These are phyloP conservation scores for Punica granatum DNA, from an alignment of 345 rosid genomes.

Conservation along the genomic window DNA sequence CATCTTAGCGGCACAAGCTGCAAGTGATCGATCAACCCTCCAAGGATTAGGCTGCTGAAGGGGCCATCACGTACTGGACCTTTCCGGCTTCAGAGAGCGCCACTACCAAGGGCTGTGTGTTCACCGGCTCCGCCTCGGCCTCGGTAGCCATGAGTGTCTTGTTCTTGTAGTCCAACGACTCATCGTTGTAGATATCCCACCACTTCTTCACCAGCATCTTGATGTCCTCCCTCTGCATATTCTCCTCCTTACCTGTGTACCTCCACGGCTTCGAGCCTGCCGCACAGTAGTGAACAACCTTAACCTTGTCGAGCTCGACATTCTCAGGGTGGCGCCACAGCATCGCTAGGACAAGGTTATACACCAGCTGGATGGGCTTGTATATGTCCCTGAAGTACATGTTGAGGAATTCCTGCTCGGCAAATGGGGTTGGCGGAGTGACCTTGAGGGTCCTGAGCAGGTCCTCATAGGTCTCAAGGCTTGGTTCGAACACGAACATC, in stretches of 20 bases:
- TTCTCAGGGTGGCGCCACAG: conserved; percentile 97
- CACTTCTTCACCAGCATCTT: conserved; percentile 66
- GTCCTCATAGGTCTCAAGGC: conserved; percentile 34
- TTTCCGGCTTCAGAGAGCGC: conserved; percentile 53
- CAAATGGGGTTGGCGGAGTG: no score
- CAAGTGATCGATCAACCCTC: background rate
- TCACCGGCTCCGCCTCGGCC: conserved; percentile 13
- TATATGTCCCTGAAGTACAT: conserved; percentile 61
- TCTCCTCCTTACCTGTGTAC: conserved; percentile 69
- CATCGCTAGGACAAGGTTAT: conserved; percentile 82
- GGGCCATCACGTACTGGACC: conserved; percentile 48
- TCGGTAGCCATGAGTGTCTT: background rate
- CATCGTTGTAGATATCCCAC: conserved; percentile 78
- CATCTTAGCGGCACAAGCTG: no score
- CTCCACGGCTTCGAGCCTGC: conserved; percentile 98
- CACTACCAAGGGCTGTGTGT: conserved; percentile 35
- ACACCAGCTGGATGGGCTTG: conserved; percentile 53
- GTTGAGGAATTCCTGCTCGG: conserved; percentile 64
- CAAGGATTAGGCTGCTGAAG: conserved; percentile 84
- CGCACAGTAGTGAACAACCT: conserved; percentile 83
- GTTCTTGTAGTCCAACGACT: conserved; percentile 43
- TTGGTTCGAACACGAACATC: conserved; percentile 76
- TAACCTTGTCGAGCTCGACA: no score
- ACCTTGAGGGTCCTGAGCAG: conserved; percentile 34
- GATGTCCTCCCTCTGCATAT: conserved; percentile 76